These are phyloP conservation scores for Epichloe festucae DNA, from an alignment of 2,329 filamentous ascomycete genomes.

Conservation along the genomic window DNA sequence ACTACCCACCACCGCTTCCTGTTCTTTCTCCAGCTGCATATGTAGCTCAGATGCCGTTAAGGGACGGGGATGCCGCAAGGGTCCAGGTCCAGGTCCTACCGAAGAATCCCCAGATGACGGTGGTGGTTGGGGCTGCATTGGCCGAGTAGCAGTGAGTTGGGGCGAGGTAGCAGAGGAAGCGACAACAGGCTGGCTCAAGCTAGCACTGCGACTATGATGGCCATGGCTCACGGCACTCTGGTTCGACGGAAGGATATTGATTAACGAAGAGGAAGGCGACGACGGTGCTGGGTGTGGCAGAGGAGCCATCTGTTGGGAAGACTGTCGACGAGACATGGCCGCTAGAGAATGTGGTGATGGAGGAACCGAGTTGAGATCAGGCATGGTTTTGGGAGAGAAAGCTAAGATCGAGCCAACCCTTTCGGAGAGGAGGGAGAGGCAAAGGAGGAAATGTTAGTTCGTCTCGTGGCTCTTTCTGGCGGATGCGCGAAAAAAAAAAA, in stretches of 20 bases:
- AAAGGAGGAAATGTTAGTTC: not conserved
- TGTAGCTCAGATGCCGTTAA: conserved; percentile 83
- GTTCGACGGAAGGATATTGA: conserved; percentile 46
- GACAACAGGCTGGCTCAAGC: conserved; percentile 14
- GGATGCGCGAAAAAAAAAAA: not conserved
- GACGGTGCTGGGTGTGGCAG: conserved; percentile 17
- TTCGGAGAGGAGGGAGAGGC: not conserved
- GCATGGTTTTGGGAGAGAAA: conserved; percentile 23
- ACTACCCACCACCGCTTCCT: conserved; percentile 70
- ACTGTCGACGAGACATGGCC: conserved; percentile 29
- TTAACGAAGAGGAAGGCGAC: conserved; percentile 23
- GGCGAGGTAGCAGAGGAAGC: conserved; percentile 20
- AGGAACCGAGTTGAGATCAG: conserved; percentile 43
- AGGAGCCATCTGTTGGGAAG: conserved; percentile 30
- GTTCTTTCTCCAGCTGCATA: conserved; percentile 82
- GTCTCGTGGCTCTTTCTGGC: not conserved
- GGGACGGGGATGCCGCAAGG: conserved; percentile 74
- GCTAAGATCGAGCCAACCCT: conserved; percentile 1
- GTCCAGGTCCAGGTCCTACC: conserved; percentile 49
- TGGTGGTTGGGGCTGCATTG: conserved; percentile 18
- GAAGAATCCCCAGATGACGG: conserved; percentile 24
- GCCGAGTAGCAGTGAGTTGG: conserved; percentile 7
- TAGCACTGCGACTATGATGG: conserved; percentile 7
- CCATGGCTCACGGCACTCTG: conserved; percentile 32
- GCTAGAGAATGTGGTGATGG: conserved; percentile 32